Percentiles rank a stretch among this genome's conserved stretches.
Evolutionary conservation across 805 yeast species (phyloP).

Genomic region (Starmera caribaea): DNA sequence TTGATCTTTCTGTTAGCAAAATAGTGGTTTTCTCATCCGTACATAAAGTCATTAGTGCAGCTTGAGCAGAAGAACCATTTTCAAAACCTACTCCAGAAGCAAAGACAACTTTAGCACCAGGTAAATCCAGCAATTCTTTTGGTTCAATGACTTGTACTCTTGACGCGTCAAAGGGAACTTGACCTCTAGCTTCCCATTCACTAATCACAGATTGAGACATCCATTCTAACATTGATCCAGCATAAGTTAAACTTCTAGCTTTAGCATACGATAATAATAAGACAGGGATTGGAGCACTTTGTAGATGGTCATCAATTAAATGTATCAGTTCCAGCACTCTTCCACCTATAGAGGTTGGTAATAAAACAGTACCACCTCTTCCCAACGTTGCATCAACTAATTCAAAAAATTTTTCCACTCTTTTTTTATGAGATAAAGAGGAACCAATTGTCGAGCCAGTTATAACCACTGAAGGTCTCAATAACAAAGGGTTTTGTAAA

Average conservation of each 20-base stretch:
- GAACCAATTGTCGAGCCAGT: constrained; percentile 68
- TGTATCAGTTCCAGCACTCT: constrained; percentile 74
- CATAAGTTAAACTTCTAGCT: constrained; percentile 67
- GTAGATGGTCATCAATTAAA: constrained; percentile 57
- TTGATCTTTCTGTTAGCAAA: constrained; percentile 61
- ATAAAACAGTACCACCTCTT: constrained; percentile 69
- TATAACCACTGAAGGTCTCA: constrained; percentile 76
- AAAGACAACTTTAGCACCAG: constrained; percentile 73
- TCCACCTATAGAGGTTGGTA: constrained; percentile 77
- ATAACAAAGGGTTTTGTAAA: constrained; percentile 49
- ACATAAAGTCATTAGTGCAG: constrained; percentile 46
- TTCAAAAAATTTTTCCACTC: constrained; percentile 55
- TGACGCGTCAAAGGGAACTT: constrained; percentile 70
- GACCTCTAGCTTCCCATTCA: constrained; percentile 69
- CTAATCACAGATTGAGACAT: constrained; percentile 81
- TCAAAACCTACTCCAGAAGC: constrained; percentile 61
- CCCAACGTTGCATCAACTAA: constrained; percentile 57
- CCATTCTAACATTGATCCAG: constrained; percentile 92
- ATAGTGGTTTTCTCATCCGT: constrained; percentile 58
- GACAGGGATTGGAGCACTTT: constrained; percentile 48
- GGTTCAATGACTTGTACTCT: constrained; percentile 49
- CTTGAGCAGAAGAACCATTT: constrained; percentile 51
- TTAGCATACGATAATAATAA: constrained; percentile 72
- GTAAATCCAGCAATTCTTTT: constrained; percentile 41
- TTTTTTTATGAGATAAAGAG: constrained; percentile 44